Percentiles rank a stretch among this genome's conserved stretches.
phyloP scores from a whole-genome alignment of 2,329 filamentous ascomycete species.

The Fusarium pseudograminearum region DNA sequence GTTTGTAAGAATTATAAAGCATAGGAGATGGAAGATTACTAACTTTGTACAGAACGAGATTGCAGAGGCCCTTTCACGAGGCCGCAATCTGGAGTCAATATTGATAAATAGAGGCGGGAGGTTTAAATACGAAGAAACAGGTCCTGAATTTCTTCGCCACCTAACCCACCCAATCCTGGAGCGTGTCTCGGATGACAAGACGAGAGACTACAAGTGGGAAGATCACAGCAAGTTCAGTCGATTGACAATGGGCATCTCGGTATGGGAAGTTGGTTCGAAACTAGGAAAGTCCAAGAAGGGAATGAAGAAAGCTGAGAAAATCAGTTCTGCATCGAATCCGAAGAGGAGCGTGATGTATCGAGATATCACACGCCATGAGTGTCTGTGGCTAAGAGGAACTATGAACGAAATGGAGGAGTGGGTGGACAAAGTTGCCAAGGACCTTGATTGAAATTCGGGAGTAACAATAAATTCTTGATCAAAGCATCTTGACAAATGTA shows the following conservation, averaged over 20 bases:
- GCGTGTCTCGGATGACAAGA: too few relatives aligned
- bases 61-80: slow-evolving; percentile 13
- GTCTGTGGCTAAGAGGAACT: neutral
- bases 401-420: neutral
- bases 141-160: neutral
- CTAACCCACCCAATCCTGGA: slow-evolving; percentile 15
- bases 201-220: slow-evolving; percentile 23
- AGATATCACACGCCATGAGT: neutral
- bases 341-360: slow-evolving; percentile 15
- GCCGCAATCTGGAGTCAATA: slow-evolving; percentile 13
- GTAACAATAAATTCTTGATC: too few relatives aligned
- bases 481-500: rapidly evolving
- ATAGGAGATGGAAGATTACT: neutral
- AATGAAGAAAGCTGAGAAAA: slow-evolving; percentile 8
- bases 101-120: neutral
- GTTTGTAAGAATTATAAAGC: slow-evolving; percentile 9
- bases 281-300: slow-evolving; percentile 19
- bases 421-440: slow-evolving; percentile 13
- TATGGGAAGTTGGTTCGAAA: slow-evolving; percentile 26
- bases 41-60: slow-evolving; percentile 13
- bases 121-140: neutral
- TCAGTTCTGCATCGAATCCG: neutral
- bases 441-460: neutral
- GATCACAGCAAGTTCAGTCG: slow-evolving; percentile 20
- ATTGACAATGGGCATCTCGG: neutral